These are phyloP conservation scores for Monosporozyma unispora DNA, from an alignment of 805 yeast genomes.

Conservation along the genomic window DNA sequence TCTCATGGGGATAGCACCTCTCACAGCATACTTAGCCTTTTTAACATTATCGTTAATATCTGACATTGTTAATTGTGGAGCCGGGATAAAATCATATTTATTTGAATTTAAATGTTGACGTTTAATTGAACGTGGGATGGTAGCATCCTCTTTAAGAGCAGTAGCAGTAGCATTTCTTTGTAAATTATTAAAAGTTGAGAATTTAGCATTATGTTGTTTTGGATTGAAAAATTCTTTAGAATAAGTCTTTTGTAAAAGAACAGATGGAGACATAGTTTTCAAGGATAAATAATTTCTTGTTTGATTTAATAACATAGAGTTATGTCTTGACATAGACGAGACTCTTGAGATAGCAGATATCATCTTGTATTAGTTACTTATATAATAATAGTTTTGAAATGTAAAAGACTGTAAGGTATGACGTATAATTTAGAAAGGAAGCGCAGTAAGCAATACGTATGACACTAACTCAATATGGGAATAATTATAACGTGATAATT, in stretches of 20 bases:
- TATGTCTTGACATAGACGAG: background rate
- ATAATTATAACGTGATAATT: too few relatives aligned
- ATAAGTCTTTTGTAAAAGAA: background rate
- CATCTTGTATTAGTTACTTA: background rate
- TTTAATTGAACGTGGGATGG: background rate
- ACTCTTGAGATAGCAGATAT: background rate
- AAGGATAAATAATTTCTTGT: background rate
- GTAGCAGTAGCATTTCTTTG: background rate
- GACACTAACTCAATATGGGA: too few relatives aligned
- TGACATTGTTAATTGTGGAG: constrained; percentile 32
- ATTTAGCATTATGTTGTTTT: background rate
- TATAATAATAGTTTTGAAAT: background rate
- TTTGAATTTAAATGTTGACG: background rate
- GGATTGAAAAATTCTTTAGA: background rate
- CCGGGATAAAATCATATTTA: constrained; percentile 20
- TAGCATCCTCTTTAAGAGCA: background rate
- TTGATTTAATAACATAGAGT: background rate
- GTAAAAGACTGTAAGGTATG: background rate
- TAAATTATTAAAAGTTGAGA: background rate
- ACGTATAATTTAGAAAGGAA: too few relatives aligned
- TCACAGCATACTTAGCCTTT: constrained; percentile 89
- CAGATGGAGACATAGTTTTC: constrained; percentile 1
- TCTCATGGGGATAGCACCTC: constrained; percentile 88
- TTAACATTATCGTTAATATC: constrained; percentile 69
- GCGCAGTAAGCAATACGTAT: too few relatives aligned